Evolutionary conservation across 768 basidiomycete species (phyloP), one percentile per base, ranked within the genome.

Genomic region (Strobilomyces dryophilus): DNA sequence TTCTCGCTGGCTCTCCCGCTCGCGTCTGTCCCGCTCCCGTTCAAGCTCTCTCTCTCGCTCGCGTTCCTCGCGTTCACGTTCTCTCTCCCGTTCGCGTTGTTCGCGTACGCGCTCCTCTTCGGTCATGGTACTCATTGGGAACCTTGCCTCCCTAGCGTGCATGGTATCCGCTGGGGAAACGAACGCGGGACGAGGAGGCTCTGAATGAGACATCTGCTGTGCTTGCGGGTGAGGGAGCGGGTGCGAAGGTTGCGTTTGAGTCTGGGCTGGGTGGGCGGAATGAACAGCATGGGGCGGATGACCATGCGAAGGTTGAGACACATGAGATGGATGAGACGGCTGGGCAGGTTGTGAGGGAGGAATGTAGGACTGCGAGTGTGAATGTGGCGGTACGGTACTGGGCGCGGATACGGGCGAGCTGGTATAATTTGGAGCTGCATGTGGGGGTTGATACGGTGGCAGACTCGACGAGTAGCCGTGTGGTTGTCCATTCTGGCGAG

Each of bases 311-410:
- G 53, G 18, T 21, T 66, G 66, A 6, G 61, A 34, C 3, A 50
- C 7, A 18, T 61, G 59, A 5, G 53, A 49, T 8, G 55, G 42
- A 35, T 59, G 56, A 18, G 58, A 54, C 11, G 56, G 14, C 18
- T 58, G 66, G 9, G 49, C 15, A 17, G 56, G 15, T 31, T 55
- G 64, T 15, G 55, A 29, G 3, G 41, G 52, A 3, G 42, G 51
- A 31, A 58, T 52, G 32, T 56, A 66, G 6, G 68, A 59, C 12
- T 73, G 73, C 20, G 71, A 62, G 10, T 66, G 67, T 1, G 64
- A 54, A 21, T 58, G 63, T 6, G 36, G 36, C 24, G 53, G 11
- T 31, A 57, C 37, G 6, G 51, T 27, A 24, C 45, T 45, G 4
- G 58, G 45, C 34, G 52, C 43, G 18, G 71, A 45, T 7, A 29